Evolutionary conservation across 2,329 filamentous ascomycete species (phyloP), one percentile per base, ranked within the genome.

Genomic region (Nemania serpens): DNA sequence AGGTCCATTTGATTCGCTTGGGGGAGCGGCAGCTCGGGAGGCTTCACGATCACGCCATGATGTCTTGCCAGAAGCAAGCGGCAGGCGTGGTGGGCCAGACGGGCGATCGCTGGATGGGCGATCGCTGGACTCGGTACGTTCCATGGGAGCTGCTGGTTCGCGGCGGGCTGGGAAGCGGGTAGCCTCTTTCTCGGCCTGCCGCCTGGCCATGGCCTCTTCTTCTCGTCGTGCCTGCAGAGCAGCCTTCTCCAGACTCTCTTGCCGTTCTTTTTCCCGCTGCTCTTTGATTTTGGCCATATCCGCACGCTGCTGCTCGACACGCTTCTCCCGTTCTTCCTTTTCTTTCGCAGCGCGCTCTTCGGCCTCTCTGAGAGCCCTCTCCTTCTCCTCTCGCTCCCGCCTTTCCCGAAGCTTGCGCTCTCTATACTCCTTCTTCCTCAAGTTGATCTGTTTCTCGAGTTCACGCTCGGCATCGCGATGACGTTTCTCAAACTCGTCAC

Each of bases 401-500:
- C 88, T 92, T 84, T 97, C 93, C 58, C 90, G 88, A 58, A 91
- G 84, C 76, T 89, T 89, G 69, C 88, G 87, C 74, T 97, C 94
- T 70, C 91, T 89, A 72, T 91, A 87, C 76, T 97, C 93, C 84
- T 92, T 94, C 79, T 93, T 88, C 72, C 95, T 91, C 67, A 88
- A 85, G 41, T 89, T 86, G 78, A 97, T 96, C 81, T 96, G 92
- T 77, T 90, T 90, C 81, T 98, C 91, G 60, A 98, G 85, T 75
- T 99, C 95, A 66, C 90, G 88, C 82, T 98, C 93, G 34, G 95
- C 95, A 72, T 91, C 89, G 76, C 90, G 93, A 74, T 91, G 91
- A 66, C 93, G 91, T 81, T 91, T 94, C 84, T 98, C 95, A 69
- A 98, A 99, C 77, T 98, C 93, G 70, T 96, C 91, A 73, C 92